Conservation (phyloP, 345 rosid species). For the Microcos paniculata region DNA sequence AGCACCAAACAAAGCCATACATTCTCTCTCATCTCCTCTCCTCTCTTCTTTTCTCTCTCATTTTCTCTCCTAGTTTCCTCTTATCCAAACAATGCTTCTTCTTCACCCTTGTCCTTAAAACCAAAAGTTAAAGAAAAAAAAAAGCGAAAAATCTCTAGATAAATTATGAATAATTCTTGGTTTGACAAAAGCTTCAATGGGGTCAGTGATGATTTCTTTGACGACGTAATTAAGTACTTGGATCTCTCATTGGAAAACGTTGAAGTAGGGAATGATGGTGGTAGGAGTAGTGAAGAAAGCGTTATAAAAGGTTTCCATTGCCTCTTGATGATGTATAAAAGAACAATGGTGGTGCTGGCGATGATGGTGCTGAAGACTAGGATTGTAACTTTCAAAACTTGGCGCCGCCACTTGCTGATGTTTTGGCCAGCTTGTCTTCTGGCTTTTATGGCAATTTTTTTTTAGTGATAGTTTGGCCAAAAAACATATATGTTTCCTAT, state of each 20-base stretch:
- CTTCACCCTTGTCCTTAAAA: conserved; percentile 3
- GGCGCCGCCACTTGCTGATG: no score
- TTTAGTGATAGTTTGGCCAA: conserved; percentile 25
- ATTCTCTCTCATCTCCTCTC: conserved; percentile 14
- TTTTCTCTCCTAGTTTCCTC: conserved; percentile 16
- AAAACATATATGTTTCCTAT: conserved; percentile 18
- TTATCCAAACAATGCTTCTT: conserved; percentile 30
- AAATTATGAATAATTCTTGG: conserved; percentile 49
- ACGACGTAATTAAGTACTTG: conserved; percentile 46
- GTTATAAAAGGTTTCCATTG: conserved; percentile 3
- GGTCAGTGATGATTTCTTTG: conserved; percentile 58
- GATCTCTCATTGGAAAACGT: conserved; percentile 66
- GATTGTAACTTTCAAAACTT: no score
- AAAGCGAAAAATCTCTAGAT: background rate
- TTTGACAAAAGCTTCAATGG: conserved; percentile 52
- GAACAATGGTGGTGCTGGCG: background rate
- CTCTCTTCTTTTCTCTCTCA: background rate
- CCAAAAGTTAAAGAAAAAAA: conserved; percentile 19
- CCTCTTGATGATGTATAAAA: conserved; percentile 8
- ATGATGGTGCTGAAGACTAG: conserved; percentile 6
- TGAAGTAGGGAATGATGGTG: conserved; percentile 33
- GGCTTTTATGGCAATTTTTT: conserved; percentile 24
- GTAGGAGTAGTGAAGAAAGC: conserved; percentile 1
- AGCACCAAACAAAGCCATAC: no score
- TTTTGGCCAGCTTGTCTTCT: no score